Conservation (phyloP, 1,284 basidiomycete species). For the Puccinia triticina region DNA sequence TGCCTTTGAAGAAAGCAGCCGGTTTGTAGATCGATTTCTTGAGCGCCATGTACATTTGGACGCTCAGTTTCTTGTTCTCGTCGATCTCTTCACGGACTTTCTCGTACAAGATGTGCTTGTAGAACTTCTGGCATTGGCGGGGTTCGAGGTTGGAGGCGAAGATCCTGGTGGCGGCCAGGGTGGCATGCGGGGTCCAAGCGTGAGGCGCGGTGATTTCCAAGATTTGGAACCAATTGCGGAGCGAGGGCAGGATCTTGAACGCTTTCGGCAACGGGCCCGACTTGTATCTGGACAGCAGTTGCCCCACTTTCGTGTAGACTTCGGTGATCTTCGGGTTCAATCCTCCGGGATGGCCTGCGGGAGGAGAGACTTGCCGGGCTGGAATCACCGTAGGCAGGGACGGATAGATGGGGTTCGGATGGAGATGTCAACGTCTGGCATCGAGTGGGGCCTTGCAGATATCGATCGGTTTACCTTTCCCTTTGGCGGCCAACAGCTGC, state of each 20-base stretch:
- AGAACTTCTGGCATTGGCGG: conserved; percentile 87
- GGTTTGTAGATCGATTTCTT: conserved; percentile 95
- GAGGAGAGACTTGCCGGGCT: conserved; percentile 32
- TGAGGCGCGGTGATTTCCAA: conserved; percentile 89
- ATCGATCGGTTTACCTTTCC: conserved; percentile 61
- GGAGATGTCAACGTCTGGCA: conserved; percentile 53
- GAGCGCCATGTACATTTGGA: conserved; percentile 83
- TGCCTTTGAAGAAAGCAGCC: conserved; percentile 96
- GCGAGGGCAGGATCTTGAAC: conserved; percentile 96
- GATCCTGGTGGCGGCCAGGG: conserved; percentile 88
- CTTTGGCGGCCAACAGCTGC: conserved; percentile 13
- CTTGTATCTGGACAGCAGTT: conserved; percentile 85
- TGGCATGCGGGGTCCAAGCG: conserved; percentile 93
- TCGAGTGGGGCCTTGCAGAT: conserved; percentile 55
- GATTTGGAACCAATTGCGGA: conserved; percentile 93
- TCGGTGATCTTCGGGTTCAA: conserved; percentile 94
- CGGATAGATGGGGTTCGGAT: conserved; percentile 58
- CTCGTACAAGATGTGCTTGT: conserved; percentile 88
- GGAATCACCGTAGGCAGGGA: not conserved
- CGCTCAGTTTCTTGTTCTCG: conserved; percentile 78
- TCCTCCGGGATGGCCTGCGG: not conserved
- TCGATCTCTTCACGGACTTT: conserved; percentile 89
- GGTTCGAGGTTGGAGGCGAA: conserved; percentile 98
- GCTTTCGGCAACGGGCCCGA: conserved; percentile 94
- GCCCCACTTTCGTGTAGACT: conserved; percentile 88